Conservation (phyloP, 140 eudicot genomes). For the Bidens hawaiensis region DNA sequence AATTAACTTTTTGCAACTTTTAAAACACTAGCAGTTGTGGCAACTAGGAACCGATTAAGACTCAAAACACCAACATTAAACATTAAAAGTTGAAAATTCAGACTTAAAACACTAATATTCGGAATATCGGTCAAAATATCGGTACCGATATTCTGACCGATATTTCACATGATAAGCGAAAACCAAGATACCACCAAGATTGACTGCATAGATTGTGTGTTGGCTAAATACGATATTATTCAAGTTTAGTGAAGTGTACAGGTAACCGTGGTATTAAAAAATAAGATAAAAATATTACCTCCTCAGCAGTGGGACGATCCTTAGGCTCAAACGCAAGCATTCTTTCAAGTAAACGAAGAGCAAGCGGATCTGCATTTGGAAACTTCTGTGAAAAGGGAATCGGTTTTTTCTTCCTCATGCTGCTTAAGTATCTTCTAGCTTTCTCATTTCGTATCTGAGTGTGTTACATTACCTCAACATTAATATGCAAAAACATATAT, state of each 20-base stretch:
- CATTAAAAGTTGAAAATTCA: too few species aligned
- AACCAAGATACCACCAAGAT: too few species aligned
- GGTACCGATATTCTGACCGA: too few species aligned
- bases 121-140: too few species aligned
- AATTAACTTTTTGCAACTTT: too few species aligned
- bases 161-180: too few species aligned
- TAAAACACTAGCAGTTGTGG: too few species aligned
- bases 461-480: background rate
- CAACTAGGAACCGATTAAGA: too few species aligned
- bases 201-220: too few species aligned
- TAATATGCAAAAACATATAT: background rate
- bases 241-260: background rate
- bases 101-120: too few species aligned
- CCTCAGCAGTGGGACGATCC: conserved; percentile 85
- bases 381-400: conserved; percentile 78
- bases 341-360: conserved; percentile 75
- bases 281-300: conserved; percentile 32
- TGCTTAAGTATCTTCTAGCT: conserved; percentile 78
- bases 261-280: background rate
- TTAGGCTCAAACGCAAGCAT: conserved; percentile 89
- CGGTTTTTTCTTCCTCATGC: conserved; percentile 76
- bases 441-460: conserved; percentile 79
- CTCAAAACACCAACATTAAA: too few species aligned
- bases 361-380: conserved; percentile 81
- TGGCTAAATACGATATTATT: too few species aligned